Evolutionary conservation across 176 grass and related monocot species (phyloP), one percentile per base, ranked within the genome.

Genomic region (maize (Zea mays)): DNA sequence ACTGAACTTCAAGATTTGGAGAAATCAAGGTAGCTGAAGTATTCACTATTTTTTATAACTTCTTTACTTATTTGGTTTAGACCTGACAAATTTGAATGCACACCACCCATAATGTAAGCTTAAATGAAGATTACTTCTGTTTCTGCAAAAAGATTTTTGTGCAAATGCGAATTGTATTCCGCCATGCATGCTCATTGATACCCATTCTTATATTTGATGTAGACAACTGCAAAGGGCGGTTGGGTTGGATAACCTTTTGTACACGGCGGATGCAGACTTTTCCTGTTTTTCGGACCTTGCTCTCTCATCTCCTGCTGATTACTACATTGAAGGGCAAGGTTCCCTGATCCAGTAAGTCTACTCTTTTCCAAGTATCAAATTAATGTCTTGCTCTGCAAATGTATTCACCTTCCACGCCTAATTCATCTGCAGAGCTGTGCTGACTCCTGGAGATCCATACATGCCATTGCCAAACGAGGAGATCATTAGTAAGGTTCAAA

Each of bases 231-330:
- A 82, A 72, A 89, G 46, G 87, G 91, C 91, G 2, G 89, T 81
- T 47, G 95, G 95, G 54, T 88, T 98, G 83, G 95, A 98, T 88
- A 98, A 98, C 83, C 89, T 98, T 66, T 85, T 98, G 74, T 98
- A 98, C 77, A 94, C 95, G 20, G 85, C 95, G 74, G 95, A 98
- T 88, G 91, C 89, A 0, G 95, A 98, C 67, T 98, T 98, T 63
- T 98, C 95, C 19, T 98, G 95, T 71, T 98, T 98, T 80, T 88
- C 95, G 11, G 95, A 98, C 66, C 95, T 98, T 80, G 95, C 95
- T 51, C 87, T 98, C n/a, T 67, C 95, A 79, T 98, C 95, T 72
- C 95, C 95, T 79, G 91, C 90, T 82, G 71, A 98, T 88, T 98
- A 98, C 76, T 94, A 94, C 64, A 92, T 92, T 56, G 87, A 92